Base-by-base conservation (phyloP, 306 rosid genomes). In the Gleditsia sinensis region DNA sequence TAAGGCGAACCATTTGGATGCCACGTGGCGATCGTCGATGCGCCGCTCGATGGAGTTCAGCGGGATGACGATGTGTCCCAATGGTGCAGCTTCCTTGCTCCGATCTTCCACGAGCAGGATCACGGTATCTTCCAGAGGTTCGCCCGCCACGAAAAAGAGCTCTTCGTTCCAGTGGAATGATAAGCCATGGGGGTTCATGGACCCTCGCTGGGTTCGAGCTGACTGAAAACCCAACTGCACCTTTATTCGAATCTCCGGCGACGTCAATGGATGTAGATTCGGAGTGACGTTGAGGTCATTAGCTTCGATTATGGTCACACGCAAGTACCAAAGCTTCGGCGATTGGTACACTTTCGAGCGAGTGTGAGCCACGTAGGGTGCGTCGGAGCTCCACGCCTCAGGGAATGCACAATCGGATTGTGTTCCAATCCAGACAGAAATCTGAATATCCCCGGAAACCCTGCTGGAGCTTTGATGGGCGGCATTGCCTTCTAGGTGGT, bases 81-180 rank as follows among this genome's bases (percentile, higher is more conserved):
- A 75, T 11, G 71, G 74, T 40, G 65, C 70, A 8, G 83, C 55
- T 20, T 88, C 96, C 67, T 87, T 89, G 77, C 56, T 55, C 4
- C 91, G 89, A 49, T 92, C 92, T 78, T 94, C 98, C 0, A 88
- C 85, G 11, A 91, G 57, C 6, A 94, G 46, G 25, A 90, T 49
- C 51, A 94, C 65, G 3, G 96, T 83, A 34, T 91, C 97, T 51
- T 90, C 96, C 9, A 94, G 86, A 27, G 97, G 98, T 84, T 94
- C 98, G 2, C 96, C 84, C 17, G 97, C 95, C 0, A 91, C 96
- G 81, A 94, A 90, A 7, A 90, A 75, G 39, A 94, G 91, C 81
- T 94, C 97, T 67, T 94, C 97, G 74, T 84, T 82, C 95, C 96
- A 94, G 83, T 81, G 93, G 67, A 91, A 88, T 42, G 98, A 90